Conservation (phyloP, 345 rosid genomes). For the Adansonia digitata region DNA sequence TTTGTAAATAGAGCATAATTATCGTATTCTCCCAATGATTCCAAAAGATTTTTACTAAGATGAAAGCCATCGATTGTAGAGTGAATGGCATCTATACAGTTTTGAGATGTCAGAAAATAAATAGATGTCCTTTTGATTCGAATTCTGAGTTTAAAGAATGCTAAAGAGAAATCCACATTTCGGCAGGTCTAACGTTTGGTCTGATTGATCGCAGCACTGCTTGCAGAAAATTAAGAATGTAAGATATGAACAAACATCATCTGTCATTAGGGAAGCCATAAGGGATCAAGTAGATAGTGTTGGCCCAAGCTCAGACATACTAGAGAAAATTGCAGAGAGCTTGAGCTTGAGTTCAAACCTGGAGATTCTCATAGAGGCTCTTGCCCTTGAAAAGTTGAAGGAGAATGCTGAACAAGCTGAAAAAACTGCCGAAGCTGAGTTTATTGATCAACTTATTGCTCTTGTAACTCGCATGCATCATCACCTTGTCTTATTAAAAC, state of each 20-base stretch:
- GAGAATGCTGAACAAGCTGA: conserved; percentile 83
- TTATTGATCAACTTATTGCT: conserved; percentile 63
- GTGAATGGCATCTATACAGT: neutral
- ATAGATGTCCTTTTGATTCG: conserved; percentile 4
- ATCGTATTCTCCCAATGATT: neutral
- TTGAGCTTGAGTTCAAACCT: conserved; percentile 79
- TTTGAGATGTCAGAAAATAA: conserved; percentile 4
- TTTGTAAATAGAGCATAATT: conserved; percentile 5
- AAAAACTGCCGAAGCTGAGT: conserved; percentile 65
- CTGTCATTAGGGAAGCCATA: conserved; percentile 60
- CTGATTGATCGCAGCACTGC: conserved; percentile 50
- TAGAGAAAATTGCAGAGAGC: conserved; percentile 65
- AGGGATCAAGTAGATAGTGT: conserved; percentile 51
- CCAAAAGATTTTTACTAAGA: neutral
- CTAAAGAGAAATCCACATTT: neutral
- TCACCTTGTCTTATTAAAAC: conserved; percentile 62
- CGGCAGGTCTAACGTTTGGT: conserved; percentile 22
- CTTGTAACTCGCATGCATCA: conserved; percentile 78
- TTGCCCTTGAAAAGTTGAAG: conserved; percentile 89
- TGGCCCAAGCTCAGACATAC: conserved; percentile 61
- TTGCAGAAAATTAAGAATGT: conserved; percentile 60
- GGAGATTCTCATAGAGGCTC: conserved; percentile 87
- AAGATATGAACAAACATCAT: conserved; percentile 49
- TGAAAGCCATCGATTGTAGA: neutral
- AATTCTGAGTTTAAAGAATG: neutral